Evolutionary conservation across 73 alveolate genomes (phyloP), one percentile per base, ranked within the genome.

Genomic region (Paramecium sonneborni): DNA sequence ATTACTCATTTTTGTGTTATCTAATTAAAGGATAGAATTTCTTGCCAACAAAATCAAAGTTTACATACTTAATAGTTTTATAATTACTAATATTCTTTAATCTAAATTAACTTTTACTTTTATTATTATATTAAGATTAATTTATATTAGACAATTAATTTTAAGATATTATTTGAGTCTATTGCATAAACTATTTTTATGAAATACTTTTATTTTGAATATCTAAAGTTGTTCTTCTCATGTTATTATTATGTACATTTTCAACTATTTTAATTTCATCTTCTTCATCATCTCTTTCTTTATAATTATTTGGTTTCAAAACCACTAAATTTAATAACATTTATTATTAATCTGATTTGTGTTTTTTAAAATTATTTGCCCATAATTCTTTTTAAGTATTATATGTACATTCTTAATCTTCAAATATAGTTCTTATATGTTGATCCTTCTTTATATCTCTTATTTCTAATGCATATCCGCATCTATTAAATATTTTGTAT

Each of bases 41-140:
- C 74, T 79, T 79, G 21, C 90, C 90, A 21, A 79, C 90, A 43
- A 79, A 79, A 44, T 79, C 90, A 43, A 79, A 79, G 41, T 79
- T 79, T 6, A 79, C 90, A 41, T 43, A 79, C 28, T 79, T 79
- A 3, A 79, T 43, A 0, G 90, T 46, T 44, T 79, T 79, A 37
- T 79, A 79, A 44, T 79, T 79, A 46, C 90, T 79, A 23, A 79
- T 23, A 79, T 79, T 44, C 14, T 44, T 26, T 23, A 1, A 24
- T 43, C 30, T 5, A 9, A 76, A 2, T 5, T 20, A 20, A 8
- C 1, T 24, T 28, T 21, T 18, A 79, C 84, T 62, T 7, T 9
- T 62, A 23, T 41, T 41, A 8, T 43, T 30, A 3, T 30, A 62
- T 26, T 62, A n/a, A 62, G 84, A 62, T 62, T 26, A 26, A 62